These are phyloP conservation scores for Erodium trifolium DNA, from an alignment of 441 rosid species.

Conservation along the genomic window DNA sequence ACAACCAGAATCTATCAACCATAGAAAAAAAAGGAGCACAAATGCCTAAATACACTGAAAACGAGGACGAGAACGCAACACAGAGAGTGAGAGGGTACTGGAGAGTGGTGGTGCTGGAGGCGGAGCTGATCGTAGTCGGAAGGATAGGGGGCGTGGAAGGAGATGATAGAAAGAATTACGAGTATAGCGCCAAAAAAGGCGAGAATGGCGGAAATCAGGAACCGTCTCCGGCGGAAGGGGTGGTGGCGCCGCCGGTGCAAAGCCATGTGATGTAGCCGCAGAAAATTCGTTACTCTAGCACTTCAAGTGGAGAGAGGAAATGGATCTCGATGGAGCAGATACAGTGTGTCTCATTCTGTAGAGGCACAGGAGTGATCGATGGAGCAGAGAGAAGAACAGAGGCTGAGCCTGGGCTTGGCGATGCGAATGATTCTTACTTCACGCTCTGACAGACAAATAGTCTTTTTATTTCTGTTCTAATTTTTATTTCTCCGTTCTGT, in stretches of 20 bases:
- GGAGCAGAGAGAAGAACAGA: no score
- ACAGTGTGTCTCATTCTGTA: no score
- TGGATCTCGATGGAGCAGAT: no score
- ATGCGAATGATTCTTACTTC: no score
- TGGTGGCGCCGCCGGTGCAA: conserved; percentile 22
- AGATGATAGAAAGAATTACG: conserved; percentile 20
- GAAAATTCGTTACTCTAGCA: background rate
- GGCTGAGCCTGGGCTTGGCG: no score
- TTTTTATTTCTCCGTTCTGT: no score
- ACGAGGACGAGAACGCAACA: background rate
- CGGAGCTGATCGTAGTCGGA: conserved; percentile 16
- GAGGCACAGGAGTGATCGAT: no score
- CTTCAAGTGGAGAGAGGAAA: no score
- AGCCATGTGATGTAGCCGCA: conserved; percentile 13
- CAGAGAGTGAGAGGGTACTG: conserved; percentile 14
- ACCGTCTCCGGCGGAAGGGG: conserved; percentile 16
- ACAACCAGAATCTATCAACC: background rate
- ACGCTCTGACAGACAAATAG: no score
- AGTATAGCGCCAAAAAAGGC: conserved; percentile 17
- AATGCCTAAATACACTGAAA: background rate
- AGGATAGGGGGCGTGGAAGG: conserved; percentile 19
- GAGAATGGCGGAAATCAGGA: conserved; percentile 11
- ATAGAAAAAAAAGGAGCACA: background rate
- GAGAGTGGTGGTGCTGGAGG: conserved; percentile 11
- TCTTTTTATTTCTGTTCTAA: no score